These are phyloP conservation scores for Candida xyloterini DNA, from an alignment of 805 yeast genomes.

Conservation along the genomic window DNA sequence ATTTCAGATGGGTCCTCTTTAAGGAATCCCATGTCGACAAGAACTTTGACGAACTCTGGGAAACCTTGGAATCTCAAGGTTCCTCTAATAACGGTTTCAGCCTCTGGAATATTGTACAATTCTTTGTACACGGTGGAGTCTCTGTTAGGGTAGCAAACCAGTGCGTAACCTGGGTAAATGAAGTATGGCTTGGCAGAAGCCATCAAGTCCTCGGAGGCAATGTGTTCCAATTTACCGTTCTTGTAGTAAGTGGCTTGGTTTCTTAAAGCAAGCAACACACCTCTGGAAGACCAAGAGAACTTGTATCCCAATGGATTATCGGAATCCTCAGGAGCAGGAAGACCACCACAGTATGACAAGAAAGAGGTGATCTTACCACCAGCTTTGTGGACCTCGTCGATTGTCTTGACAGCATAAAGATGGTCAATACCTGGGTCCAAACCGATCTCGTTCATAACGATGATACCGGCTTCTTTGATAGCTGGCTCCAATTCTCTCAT, in stretches of 20 bases:
- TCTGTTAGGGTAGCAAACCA: slow-evolving; percentile 96
- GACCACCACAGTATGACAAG: slow-evolving; percentile 97
- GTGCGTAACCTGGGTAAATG: slow-evolving; percentile 92
- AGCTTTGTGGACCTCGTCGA: slow-evolving; percentile 88
- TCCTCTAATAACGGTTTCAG: slow-evolving; percentile 94
- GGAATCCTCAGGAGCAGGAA: slow-evolving; percentile 97
- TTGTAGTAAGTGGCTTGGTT: slow-evolving; percentile 88
- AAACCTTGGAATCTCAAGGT: slow-evolving; percentile 97
- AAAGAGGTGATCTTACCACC: slow-evolving; percentile 94
- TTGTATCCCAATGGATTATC: slow-evolving; percentile 98
- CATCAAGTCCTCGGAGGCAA: slow-evolving; percentile 91
- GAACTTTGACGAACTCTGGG: slow-evolving; percentile 95
- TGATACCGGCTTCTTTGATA: slow-evolving; percentile 91
- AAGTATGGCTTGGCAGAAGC: slow-evolving; percentile 91
- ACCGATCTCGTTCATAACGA: slow-evolving; percentile 98
- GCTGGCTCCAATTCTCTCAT: slow-evolving; percentile 81
- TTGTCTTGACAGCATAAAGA: slow-evolving; percentile 96
- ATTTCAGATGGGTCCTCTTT: slow-evolving; percentile 67
- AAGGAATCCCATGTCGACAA: slow-evolving; percentile 91
- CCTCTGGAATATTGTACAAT: slow-evolving; percentile 93
- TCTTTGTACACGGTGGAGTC: slow-evolving; percentile 94
- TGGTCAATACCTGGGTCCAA: slow-evolving; percentile 99
- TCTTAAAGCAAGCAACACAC: slow-evolving; percentile 92
- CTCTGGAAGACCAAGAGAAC: slow-evolving; percentile 99
- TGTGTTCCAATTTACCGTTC: slow-evolving; percentile 77